A percentile compares a stretch with the other conserved stretches of the same genome.
phyloP scores from a whole-genome alignment of 2,329 filamentous ascomycete species.

The Phaeosphaeria sp. region DNA sequence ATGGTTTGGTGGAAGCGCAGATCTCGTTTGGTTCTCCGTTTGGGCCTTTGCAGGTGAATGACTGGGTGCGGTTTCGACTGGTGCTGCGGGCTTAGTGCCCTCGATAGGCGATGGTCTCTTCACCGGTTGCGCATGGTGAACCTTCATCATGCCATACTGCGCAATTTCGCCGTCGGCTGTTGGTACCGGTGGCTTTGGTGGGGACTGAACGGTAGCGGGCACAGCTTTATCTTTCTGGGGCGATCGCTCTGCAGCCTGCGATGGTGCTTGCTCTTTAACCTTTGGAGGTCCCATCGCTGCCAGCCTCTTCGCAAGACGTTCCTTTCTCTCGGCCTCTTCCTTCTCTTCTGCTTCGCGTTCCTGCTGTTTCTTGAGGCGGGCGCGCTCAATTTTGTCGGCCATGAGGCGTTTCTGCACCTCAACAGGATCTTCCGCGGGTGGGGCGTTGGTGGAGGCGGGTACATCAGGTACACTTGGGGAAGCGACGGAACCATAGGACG shows the following conservation, averaged over 20 bases:
- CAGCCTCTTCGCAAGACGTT: constrained; percentile 74
- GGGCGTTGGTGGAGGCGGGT: constrained; percentile 37
- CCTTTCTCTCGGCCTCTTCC: constrained; percentile 74
- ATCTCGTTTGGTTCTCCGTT: constrained; percentile 25
- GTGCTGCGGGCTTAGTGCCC: constrained; percentile 17
- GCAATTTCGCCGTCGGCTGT: constrained; percentile 63
- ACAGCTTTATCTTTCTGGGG: constrained; percentile 54
- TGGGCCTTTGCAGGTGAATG: constrained; percentile 30
- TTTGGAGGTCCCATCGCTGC: constrained; percentile 68
- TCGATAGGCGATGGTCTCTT: constrained; percentile 36
- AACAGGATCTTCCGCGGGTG: constrained; percentile 65
- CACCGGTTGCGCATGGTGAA: constrained; percentile 63
- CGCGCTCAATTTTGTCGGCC: constrained; percentile 72
- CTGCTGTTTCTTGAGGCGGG: constrained; percentile 69
- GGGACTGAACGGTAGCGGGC: constrained; percentile 48
- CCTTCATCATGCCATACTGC: constrained; percentile 68
- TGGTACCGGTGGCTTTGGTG: constrained; percentile 65
- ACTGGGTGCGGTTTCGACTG: constrained; percentile 19
- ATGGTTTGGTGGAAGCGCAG: constrained; percentile 23
- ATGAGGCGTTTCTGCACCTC: constrained; percentile 73
- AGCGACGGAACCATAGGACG: constrained; percentile 43
- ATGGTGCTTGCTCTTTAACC: constrained; percentile 47
- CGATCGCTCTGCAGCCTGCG: constrained; percentile 38
- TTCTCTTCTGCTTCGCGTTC: constrained; percentile 64
- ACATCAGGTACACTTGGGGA: constrained; percentile 33